phyloP scores from a whole-genome alignment of 805 yeast species.

The Grigorovia transvaalensis region DNA sequence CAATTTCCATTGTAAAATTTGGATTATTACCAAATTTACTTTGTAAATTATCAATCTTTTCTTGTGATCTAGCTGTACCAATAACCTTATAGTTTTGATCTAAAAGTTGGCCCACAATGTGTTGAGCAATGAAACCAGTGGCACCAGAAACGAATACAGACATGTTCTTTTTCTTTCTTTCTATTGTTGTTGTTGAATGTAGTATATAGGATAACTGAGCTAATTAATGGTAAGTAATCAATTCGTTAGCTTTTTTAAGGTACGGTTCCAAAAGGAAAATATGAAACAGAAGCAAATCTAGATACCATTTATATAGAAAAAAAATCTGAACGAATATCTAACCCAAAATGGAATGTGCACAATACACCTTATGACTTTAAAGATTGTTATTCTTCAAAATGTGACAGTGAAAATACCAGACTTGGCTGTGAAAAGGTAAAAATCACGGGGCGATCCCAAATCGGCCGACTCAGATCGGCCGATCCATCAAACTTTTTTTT shows the following conservation, averaged over 20 bases:
- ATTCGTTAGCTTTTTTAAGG: too few species aligned
- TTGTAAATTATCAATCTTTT: slow-evolving; percentile 33
- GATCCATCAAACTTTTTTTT: neutral
- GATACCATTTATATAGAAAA: neutral
- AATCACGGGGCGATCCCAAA: neutral
- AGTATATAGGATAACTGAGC: neutral
- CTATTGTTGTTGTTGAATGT: neutral
- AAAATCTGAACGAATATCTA: neutral
- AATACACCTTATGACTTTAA: neutral
- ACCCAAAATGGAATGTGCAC: neutral
- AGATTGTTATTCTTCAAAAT: neutral
- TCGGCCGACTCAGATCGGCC: neutral
- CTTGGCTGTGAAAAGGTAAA: neutral
- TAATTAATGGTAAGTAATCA: neutral
- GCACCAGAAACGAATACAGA: slow-evolving; percentile 43
- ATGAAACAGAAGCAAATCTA: too few species aligned
- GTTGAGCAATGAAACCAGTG: slow-evolving; percentile 45
- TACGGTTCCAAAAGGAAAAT: too few species aligned
- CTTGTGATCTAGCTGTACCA: slow-evolving; percentile 40
- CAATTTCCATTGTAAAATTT: slow-evolving; percentile 26
- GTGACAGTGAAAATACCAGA: neutral
- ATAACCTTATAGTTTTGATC: slow-evolving; percentile 33
- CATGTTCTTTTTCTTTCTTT: slow-evolving; percentile 9
- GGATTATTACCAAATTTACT: slow-evolving; percentile 23
- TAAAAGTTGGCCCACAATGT: slow-evolving; percentile 34